A percentile compares a stretch with the other conserved stretches of the same genome.
Conservation (phyloP, 2,329 filamentous ascomycete genomes). For the Hypoxylon sp. region DNA sequence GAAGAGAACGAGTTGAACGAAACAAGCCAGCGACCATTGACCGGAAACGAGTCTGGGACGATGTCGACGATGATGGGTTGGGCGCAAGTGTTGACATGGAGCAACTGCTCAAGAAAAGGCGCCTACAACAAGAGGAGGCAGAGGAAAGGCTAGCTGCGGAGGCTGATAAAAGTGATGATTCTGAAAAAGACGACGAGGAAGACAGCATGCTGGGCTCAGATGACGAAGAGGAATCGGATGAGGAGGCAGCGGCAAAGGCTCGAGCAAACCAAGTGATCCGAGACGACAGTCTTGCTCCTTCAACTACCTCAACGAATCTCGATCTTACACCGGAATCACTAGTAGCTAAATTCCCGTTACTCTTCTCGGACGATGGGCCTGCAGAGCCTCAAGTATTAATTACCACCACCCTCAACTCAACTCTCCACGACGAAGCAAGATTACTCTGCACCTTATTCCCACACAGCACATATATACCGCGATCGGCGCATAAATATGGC, state of each 20-base stretch:
- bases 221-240: slow-evolving; percentile 63
- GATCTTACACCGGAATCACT: slow-evolving; percentile 74
- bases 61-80: slow-evolving; percentile 74
- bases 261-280: slow-evolving; percentile 62
- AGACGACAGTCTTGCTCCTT: slow-evolving; percentile 69
- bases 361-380: slow-evolving; percentile 72
- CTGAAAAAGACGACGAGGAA: slow-evolving; percentile 67
- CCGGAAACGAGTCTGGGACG: slow-evolving; percentile 91
- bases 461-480: slow-evolving; percentile 87
- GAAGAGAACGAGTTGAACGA: slow-evolving; percentile 78
- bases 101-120: slow-evolving; percentile 68
- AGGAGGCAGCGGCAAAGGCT: slow-evolving; percentile 59
- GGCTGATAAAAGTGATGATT: slow-evolving; percentile 60
- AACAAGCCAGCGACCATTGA: slow-evolving; percentile 89
- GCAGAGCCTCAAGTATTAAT: slow-evolving; percentile 87
- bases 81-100: slow-evolving; percentile 71
- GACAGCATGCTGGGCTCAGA: slow-evolving; percentile 87
- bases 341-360: slow-evolving; percentile 72
- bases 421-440: slow-evolving; percentile 85
- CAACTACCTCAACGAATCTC: slow-evolving; percentile 74
- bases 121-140: slow-evolving; percentile 66
- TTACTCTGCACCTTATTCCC: slow-evolving; percentile 87
- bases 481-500: slow-evolving; percentile 84
- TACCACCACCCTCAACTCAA: slow-evolving; percentile 91
- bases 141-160: slow-evolving; percentile 64